Evolutionary conservation across 2,329 filamentous ascomycete species (phyloP).

Genomic region (Lachnellula subtilissima): DNA sequence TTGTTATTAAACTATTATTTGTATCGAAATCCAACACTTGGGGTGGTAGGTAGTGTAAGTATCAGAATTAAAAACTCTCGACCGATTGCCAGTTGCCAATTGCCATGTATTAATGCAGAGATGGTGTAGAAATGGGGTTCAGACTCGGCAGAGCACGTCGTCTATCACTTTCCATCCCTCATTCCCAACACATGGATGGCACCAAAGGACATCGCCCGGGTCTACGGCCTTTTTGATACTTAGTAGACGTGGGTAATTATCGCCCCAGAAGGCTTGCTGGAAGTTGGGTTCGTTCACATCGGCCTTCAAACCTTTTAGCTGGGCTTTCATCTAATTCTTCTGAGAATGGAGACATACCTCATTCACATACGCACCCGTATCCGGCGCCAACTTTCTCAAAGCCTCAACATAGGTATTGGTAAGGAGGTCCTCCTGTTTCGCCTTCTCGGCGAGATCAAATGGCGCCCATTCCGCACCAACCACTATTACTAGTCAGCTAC

Average conservation of each 20-base stretch:
- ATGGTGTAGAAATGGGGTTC: neutral
- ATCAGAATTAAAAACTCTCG: too few relatives aligned
- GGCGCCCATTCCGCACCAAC: constrained; percentile 9
- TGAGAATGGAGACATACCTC: constrained; percentile 19
- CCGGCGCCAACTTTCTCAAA: constrained; percentile 22
- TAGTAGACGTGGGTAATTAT: constrained; percentile 41
- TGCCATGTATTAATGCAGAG: too few relatives aligned
- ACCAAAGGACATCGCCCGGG: constrained; percentile 45
- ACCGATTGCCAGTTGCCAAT: too few relatives aligned
- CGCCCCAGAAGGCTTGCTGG: constrained; percentile 23
- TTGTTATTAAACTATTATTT: too few relatives aligned
- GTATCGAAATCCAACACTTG: too few relatives aligned
- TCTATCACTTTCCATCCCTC: constrained; percentile 33
- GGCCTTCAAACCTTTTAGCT: constrained; percentile 38
- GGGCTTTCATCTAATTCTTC: neutral
- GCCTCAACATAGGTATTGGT: constrained; percentile 15
- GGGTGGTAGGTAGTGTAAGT: too few relatives aligned
- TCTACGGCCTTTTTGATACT: constrained; percentile 43
- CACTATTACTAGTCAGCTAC: constrained; percentile 1
- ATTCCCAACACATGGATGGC: constrained; percentile 43
- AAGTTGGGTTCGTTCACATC: constrained; percentile 41
- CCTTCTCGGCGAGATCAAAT: constrained; percentile 9
- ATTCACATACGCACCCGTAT: constrained; percentile 25
- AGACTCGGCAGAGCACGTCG: constrained; percentile 10
- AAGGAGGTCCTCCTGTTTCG: constrained; percentile 6